Percentiles rank a stretch among this genome's conserved stretches.
phyloP scores from a whole-genome alignment of 768 basidiomycete genomes.

The Kwoniella sp. region DNA sequence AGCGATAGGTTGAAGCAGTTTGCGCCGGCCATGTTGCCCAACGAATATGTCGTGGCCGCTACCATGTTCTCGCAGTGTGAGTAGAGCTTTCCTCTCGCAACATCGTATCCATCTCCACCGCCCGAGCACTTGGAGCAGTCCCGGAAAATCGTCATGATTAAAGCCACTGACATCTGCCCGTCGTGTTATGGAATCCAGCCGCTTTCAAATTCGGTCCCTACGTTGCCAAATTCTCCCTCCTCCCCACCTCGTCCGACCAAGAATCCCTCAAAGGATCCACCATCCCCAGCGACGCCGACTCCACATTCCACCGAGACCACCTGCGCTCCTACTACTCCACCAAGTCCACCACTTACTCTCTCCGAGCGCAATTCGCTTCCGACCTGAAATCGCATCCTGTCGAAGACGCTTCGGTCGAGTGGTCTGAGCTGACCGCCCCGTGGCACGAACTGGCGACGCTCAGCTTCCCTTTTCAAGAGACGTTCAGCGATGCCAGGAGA shows the following conservation, averaged over 20 bases:
- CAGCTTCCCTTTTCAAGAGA: slow-evolving; percentile 11
- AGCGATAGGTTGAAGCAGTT: slow-evolving; percentile 34
- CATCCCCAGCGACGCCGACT: slow-evolving; percentile 14
- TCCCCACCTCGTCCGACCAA: slow-evolving; percentile 10
- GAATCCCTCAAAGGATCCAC: slow-evolving; percentile 14
- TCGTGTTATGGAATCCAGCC: too few relatives aligned
- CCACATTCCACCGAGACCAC: slow-evolving; percentile 23
- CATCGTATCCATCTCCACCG: background rate
- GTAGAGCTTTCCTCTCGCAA: background rate
- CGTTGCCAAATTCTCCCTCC: slow-evolving; percentile 22
- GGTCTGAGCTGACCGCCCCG: slow-evolving; percentile 15
- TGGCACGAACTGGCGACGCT: slow-evolving; percentile 19
- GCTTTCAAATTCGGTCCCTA: slow-evolving; percentile 27
- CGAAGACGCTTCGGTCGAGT: slow-evolving; percentile 23
- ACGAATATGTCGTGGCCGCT: slow-evolving; percentile 27
- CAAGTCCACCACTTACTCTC: slow-evolving; percentile 5
- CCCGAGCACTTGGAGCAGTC: too few relatives aligned
- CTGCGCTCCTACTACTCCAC: slow-evolving; percentile 12
- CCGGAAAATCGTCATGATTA: too few relatives aligned
- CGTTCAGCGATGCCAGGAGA: slow-evolving; percentile 22
- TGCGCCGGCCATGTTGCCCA: slow-evolving; percentile 30
- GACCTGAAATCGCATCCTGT: slow-evolving; percentile 17
- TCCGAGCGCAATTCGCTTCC: slow-evolving; percentile 16
- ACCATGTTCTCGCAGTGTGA: slow-evolving; percentile 32
- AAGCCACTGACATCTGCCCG: too few relatives aligned